A percentile compares a stretch with the other conserved stretches of the same genome.
These are phyloP conservation scores for Petunia axillaris DNA, from an alignment of 257 asterid species.

Conservation along the genomic window DNA sequence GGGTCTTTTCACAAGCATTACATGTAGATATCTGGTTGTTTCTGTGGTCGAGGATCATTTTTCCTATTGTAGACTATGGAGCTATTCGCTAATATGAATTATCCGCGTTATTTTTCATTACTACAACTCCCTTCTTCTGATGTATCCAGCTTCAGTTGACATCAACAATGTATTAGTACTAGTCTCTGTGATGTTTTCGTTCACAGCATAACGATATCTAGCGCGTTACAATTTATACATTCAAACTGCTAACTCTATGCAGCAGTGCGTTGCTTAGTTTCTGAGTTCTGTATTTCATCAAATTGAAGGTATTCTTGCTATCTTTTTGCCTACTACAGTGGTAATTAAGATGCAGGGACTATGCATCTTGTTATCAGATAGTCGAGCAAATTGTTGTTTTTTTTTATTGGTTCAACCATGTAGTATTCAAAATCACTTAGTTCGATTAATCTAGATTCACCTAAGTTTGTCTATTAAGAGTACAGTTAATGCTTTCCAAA, in stretches of 20 bases:
- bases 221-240: background rate
- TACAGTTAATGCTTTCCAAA: no score
- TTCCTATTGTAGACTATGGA: conserved; percentile 23
- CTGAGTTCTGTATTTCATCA: background rate
- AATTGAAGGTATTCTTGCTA: background rate
- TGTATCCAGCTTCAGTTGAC: background rate
- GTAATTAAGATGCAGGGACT: background rate
- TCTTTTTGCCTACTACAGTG: background rate
- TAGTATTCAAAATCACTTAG: background rate
- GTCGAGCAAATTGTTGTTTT: background rate
- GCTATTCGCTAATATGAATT: background rate
- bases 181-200: background rate
- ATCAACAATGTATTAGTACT: background rate
- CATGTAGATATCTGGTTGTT: conserved; percentile 34
- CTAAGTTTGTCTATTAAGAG: background rate
- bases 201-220: background rate
- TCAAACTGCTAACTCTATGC: background rate
- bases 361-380: background rate
- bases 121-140: background rate
- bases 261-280: background rate
- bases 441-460: background rate
- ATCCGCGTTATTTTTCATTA: background rate
- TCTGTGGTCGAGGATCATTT: conserved; percentile 18
- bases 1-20: conserved; percentile 34
- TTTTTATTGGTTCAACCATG: background rate